Conservation (phyloP, 2,329 filamentous ascomycete genomes). For the Harringtonia lauricola region DNA sequence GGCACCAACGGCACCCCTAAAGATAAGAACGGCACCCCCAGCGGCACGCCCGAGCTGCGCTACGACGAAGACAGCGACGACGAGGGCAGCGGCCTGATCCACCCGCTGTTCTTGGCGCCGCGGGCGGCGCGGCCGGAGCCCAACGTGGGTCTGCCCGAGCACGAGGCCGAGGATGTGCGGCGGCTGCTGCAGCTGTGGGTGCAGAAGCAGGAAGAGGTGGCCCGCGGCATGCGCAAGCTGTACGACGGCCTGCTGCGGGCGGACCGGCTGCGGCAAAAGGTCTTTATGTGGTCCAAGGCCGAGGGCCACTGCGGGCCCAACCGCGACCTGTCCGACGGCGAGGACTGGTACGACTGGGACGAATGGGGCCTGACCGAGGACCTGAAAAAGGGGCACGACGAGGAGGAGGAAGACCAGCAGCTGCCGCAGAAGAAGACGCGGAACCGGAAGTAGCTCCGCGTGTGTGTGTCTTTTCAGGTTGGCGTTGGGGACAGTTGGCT, state of each 20-base stretch:
- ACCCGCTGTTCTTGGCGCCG: conserved; percentile 65
- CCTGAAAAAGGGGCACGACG: conserved; percentile 70
- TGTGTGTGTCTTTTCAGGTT: too few species aligned
- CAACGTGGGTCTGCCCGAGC: conserved; percentile 58
- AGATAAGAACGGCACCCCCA: not conserved
- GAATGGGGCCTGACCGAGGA: conserved; percentile 68
- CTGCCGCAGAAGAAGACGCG: conserved; percentile 50
- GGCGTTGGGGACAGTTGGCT: too few species aligned
- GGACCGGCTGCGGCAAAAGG: conserved; percentile 58
- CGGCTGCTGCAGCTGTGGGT: conserved; percentile 65
- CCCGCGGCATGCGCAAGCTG: conserved; percentile 56
- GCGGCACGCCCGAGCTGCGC: too few species aligned
- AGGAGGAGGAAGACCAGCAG: conserved; percentile 65
- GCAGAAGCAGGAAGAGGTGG: conserved; percentile 78
- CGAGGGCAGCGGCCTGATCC: conserved; percentile 44
- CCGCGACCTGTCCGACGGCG: conserved; percentile 72
- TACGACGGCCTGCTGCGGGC: conserved; percentile 62
- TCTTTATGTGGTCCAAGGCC: conserved; percentile 66
- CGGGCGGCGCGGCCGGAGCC: conserved; percentile 51
- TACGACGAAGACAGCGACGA: not conserved
- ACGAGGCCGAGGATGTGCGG: conserved; percentile 69
- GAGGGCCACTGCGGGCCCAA: conserved; percentile 59
- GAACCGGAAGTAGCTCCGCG: conserved; percentile 31
- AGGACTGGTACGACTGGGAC: conserved; percentile 80
- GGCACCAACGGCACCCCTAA: not conserved